Base-by-base conservation (phyloP, 495 filamentous ascomycete genomes). In the Apodospora peruviana region DNA sequence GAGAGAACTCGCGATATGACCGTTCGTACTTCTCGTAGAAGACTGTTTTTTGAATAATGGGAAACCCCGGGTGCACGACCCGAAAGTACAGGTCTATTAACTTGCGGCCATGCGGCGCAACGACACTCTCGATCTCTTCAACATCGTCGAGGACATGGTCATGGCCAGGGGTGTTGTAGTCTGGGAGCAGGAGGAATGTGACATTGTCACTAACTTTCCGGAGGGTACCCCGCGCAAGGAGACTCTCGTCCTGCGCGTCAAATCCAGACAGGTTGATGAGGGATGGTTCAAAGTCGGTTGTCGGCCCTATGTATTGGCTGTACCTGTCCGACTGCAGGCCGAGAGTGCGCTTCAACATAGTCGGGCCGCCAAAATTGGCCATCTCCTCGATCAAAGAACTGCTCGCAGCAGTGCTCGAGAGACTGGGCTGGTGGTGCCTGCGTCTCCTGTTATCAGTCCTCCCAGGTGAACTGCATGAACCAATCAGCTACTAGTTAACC, bases 21-120 rank as follows among this genome's bases (percentile, higher is more conserved):
- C 84, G 82, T 19, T 81, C 75, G 60, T 94, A 89, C 55, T 90
- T 87, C 56, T 94, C 87, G 56, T 87, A 81, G 61, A 95, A 95
- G 27, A 90, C 79, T 51, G 82, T 79, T 70, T 95, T 91, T 58
- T 95, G 84, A 43, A 96, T 71, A 50, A 98, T 88, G 25, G 91
- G 91, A 56, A 95, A 94, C 49, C 79, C 88, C 1, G 90, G 91
- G 64, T 96, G 93, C 39, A 96, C 83, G 45, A 88, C 76, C 44
- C 82, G 78, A 57, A 95, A 95, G 73, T 91, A 98, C 43, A 94
- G 76, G 50, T 91, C 86, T 43, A 96, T 81, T 62, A 96, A 61
- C 10, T 82, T 82, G 47, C 83, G 79, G 36, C 90, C 90, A 66
- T 95, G 81, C 5, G 88, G 87, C 24, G 85, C 80, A 41, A 96